Conservation (phyloP, 2,329 filamentous ascomycete genomes). For the Exophiala lecanii-corni region DNA sequence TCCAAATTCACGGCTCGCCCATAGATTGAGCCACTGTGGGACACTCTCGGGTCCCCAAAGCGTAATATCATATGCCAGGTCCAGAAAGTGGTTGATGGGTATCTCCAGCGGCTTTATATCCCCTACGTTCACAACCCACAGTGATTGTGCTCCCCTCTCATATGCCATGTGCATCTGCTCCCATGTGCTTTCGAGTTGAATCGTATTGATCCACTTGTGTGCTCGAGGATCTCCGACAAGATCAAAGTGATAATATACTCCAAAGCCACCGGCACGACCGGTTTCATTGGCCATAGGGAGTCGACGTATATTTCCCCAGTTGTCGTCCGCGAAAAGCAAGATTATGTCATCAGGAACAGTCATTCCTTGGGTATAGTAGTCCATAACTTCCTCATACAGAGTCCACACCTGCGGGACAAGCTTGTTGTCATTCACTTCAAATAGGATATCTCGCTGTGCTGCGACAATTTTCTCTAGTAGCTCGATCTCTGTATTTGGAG, state of each 20-base stretch:
- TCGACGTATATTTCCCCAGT: conserved; percentile 61
- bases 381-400: conserved; percentile 69
- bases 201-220: conserved; percentile 64
- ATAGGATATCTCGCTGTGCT: conserved; percentile 56
- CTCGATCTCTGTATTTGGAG: no score
- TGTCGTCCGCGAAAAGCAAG: conserved; percentile 66
- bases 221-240: conserved; percentile 59
- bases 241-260: conserved; percentile 58
- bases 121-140: no score
- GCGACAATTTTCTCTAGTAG: conserved; percentile 58
- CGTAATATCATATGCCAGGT: no score
- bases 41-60: no score
- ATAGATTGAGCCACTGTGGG: no score
- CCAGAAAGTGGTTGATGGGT: no score
- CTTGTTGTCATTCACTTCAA: conserved; percentile 49
- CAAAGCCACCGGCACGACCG: conserved; percentile 56
- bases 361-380: conserved; percentile 62
- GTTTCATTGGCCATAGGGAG: conserved; percentile 59
- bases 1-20: conserved; percentile 63
- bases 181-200: conserved; percentile 60
- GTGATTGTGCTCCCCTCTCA: conserved; percentile 52
- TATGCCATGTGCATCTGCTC: conserved; percentile 62
- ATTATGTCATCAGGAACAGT: conserved; percentile 62
- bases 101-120: no score
- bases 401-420: conserved; percentile 66